Base-by-base conservation (phyloP, 495 filamentous ascomycete species). In the Aspergillus bertholletiae region DNA sequence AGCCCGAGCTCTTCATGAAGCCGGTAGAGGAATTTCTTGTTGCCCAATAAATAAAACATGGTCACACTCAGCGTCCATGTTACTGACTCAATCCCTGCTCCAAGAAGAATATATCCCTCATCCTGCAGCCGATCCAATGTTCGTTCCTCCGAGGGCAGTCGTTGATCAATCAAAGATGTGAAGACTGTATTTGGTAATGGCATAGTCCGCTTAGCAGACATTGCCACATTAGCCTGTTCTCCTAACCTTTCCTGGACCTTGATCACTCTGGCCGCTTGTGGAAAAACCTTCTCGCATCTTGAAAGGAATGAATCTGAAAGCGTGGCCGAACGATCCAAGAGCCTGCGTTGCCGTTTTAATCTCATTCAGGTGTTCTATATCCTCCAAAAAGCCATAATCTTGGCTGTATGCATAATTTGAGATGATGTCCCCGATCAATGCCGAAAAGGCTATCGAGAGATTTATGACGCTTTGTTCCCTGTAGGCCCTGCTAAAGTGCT, bases 401-500 rank as follows among this genome's bases (percentile, higher is more conserved):
- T 66, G 61, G 8, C 72, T 75, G 22, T 72, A 76, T 15, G 62
- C 65, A 49, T 77, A 76, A 28, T 74, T 60, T 0, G 68, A 63
- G 46, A 81, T 75, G 6, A 78, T 67, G 56, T 80, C 71, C 5
- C 58, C 62, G 0, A 77, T 72, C 3, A 76, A 56, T 2, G 66
- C 41, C 5, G 37, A 21, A 11, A 51, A 45, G 2, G 22, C 28
- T 7, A 46, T 40, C 27, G 26, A 30, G 0, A 79, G 27, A n/a
- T 68, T 55, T 4, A 76, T 54, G 7, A 65, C 59, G 1, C 48
- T 34, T 12, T 49, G 49, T 8, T 54, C 32, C 15, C 49, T 26
- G 13, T 52, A 61, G 21, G 69, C 63, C 7, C 61, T 64, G 18
- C 66, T 50, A 20, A 83, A 63, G 8, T 66, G 62, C 1, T 48